These are phyloP conservation scores for Magnolia kwangsiensis DNA, from an alignment of 164 flowering plant genomes.

Conservation along the genomic window DNA sequence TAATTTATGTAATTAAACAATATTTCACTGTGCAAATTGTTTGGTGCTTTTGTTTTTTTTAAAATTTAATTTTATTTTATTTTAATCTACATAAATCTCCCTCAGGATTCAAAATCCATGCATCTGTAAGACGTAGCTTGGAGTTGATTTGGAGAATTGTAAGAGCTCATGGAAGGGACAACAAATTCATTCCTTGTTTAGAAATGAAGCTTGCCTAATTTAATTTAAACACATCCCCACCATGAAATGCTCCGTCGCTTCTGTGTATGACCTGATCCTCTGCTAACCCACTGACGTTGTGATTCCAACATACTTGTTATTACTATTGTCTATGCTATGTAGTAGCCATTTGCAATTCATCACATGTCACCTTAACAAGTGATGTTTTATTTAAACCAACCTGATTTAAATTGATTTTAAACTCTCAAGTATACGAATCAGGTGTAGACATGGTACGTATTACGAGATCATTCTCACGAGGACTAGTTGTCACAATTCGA, in stretches of 20 bases:
- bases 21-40: not conserved
- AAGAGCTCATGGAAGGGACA: not conserved
- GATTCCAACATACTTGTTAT: not conserved
- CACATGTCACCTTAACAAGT: too few species aligned
- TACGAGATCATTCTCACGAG: too few species aligned
- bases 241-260: not conserved
- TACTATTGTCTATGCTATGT: too few species aligned
- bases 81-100: not conserved
- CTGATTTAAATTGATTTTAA: too few species aligned
- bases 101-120: not conserved
- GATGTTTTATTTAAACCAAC: too few species aligned
- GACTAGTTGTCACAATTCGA: too few species aligned
- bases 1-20: not conserved
- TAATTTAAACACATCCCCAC: not conserved
- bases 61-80: too few species aligned
- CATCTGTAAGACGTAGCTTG: not conserved
- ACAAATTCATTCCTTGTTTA: not conserved
- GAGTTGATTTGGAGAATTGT: not conserved
- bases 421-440: too few species aligned
- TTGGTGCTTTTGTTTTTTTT: not conserved
- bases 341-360: too few species aligned
- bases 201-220: not conserved
- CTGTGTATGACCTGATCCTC: not conserved
- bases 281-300: not conserved
- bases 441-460: too few species aligned